Conservation (phyloP, 805 yeast species). For the Candida argentea region DNA sequence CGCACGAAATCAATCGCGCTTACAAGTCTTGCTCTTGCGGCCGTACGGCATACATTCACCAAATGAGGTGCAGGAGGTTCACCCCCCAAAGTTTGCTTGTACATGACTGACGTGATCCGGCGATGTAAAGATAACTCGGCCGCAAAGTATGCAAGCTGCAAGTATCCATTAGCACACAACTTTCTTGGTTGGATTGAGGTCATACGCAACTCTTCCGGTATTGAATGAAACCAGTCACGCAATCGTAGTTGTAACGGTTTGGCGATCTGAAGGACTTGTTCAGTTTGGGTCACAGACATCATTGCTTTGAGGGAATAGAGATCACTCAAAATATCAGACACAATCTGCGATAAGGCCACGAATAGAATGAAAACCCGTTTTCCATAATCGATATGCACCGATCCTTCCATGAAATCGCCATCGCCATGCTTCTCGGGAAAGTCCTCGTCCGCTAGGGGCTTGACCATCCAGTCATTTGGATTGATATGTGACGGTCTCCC, state of each 20-base stretch:
- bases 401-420: conserved; percentile 43
- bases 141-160: conserved; percentile 80
- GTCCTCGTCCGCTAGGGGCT: conserved; percentile 58
- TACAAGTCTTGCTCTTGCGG: conserved; percentile 70
- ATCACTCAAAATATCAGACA: conserved; percentile 61
- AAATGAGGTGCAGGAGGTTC: conserved; percentile 26
- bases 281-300: conserved; percentile 45
- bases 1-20: conserved; percentile 78
- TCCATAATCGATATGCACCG: conserved; percentile 64
- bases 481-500: conserved; percentile 76
- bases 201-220: conserved; percentile 60
- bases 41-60: conserved; percentile 60
- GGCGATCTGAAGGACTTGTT: conserved; percentile 61
- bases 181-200: conserved; percentile 47
- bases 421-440: conserved; percentile 63
- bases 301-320: conserved; percentile 66
- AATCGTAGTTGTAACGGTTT: conserved; percentile 70
- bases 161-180: conserved; percentile 63
- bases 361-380: conserved; percentile 57
- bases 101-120: conserved; percentile 51
- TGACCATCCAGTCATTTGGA: conserved; percentile 73
- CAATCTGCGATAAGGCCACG: conserved; percentile 55
- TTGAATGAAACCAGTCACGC: conserved; percentile 68
- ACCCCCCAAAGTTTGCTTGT: conserved; percentile 23
- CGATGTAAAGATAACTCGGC: conserved; percentile 84